These are phyloP conservation scores for Globisporangium nunn DNA, from an alignment of 352 stramenopile species.

Conservation along the genomic window DNA sequence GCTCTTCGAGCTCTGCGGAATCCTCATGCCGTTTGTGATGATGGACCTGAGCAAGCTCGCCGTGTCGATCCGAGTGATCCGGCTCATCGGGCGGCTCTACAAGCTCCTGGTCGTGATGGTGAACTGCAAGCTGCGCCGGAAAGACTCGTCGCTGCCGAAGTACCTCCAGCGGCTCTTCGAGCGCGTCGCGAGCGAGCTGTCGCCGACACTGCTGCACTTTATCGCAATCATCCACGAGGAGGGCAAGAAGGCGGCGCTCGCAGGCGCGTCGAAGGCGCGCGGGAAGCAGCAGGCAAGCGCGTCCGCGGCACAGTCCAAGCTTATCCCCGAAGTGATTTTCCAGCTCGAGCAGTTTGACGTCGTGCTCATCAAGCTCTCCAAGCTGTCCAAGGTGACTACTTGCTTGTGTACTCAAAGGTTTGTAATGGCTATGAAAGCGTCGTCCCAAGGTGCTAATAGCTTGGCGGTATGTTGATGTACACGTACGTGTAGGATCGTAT, in stretches of 20 bases:
- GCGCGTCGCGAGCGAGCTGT: constrained; percentile 29
- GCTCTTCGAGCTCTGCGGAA: constrained; percentile 27
- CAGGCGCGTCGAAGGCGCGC: constrained; percentile 7
- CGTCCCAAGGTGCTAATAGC: not conserved
- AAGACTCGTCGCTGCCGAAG: constrained; percentile 29
- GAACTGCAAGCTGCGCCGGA: constrained; percentile 31
- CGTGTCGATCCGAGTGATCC: constrained; percentile 34
- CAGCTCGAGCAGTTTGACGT: constrained; percentile 69
- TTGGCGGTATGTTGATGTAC: not conserved
- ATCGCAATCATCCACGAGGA: constrained; percentile 46
- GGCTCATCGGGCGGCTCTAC: constrained; percentile 35
- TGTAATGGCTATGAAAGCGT: not conserved
- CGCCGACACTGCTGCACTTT: constrained; percentile 37
- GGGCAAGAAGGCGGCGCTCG: constrained; percentile 18
- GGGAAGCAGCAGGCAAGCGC: constrained; percentile 5
- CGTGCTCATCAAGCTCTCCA: constrained; percentile 55
- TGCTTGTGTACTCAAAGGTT: not conserved
- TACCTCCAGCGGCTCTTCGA: constrained; percentile 45
- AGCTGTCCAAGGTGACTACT: constrained; percentile 36
- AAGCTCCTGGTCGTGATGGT: constrained; percentile 42
- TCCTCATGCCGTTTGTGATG: constrained; percentile 36
- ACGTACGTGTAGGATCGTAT: constrained; percentile 18
- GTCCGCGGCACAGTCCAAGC: constrained; percentile 27
- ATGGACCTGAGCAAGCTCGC: constrained; percentile 31
- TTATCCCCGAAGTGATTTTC: constrained; percentile 61